Evolutionary conservation across 1,139 yeast species (phyloP), one percentile per base, ranked within the genome.

Genomic region (Blastobotrys proliferans): DNA sequence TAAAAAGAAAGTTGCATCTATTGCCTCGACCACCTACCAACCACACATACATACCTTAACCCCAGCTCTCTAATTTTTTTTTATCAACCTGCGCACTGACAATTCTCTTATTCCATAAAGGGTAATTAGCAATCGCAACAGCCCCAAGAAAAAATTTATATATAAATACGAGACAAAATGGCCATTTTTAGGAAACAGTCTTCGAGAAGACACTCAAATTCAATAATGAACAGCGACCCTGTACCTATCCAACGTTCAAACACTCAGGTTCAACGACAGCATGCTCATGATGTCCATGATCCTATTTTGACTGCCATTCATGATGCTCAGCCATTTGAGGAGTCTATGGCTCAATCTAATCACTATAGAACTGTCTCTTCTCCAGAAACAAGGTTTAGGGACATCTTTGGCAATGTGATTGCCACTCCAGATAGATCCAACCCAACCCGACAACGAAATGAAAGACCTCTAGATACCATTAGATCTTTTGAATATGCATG

Each of bases 271-370:
- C 25, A 29, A 31, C 57, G 57, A 47, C 51, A 51, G 35, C 51
- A 52, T 24, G 46, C 54, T 30, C 52, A 55, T 28, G 67, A 63
- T 35, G 80, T 86, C 41, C 94, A 86, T 56, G 97, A 88, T 66
- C 97, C 96, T 20, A 83, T 90, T 47, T 70, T 92, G 49, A 74
- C 82, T 26, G 97, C 97, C 5, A 94, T 92, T 41, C 88, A 83
- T 60, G 97, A 90, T 65, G 92, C 84, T 14, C 97, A 92, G 69
- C 98, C 98, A 8, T 92, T 87, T 62, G 95, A 92, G 65, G 85
- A 83, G 60, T 82, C 83, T 13, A 60, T 45, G 64, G 60, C 41
- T 53, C 55, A 27, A 54, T 58, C 41, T 41, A 66, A 69, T 43
- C 60, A 62, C 57, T 60, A 63, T 63, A 60, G 58, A 69, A 61